Evolutionary conservation across 2,329 filamentous ascomycete species (phyloP).

Genomic region (Penicillium sp.): DNA sequence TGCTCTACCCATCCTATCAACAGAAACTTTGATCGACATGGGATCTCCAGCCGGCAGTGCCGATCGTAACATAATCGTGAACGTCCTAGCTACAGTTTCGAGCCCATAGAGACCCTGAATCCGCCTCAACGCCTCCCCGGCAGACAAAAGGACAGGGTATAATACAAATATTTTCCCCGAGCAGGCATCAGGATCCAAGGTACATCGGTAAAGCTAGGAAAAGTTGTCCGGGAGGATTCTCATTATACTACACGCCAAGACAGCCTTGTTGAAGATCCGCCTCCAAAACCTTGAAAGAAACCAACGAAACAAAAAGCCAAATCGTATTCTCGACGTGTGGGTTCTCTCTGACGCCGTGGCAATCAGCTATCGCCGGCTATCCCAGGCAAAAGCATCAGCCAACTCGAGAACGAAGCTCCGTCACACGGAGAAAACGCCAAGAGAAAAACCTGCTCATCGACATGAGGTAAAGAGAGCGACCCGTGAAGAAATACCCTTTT

Average conservation of each 20-base stretch:
- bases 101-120: constrained; percentile 1
- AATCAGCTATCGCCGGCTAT: constrained; percentile 14
- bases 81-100: constrained; percentile 4
- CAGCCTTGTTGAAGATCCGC: background rate
- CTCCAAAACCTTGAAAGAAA: background rate
- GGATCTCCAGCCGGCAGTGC: constrained; percentile 8
- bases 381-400: constrained; percentile 10
- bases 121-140: background rate
- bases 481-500: constrained; percentile 19
- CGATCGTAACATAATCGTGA: constrained; percentile 11
- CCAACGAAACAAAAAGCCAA: background rate
- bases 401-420: constrained; percentile 12
- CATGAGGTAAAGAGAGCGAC: constrained; percentile 14
- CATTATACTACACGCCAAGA: background rate
- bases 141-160: constrained; percentile 3
- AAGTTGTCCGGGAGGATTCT: background rate
- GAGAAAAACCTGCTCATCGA: constrained; percentile 16
- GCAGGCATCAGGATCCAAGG: background rate
- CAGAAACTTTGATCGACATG: constrained; percentile 11
- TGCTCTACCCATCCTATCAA: constrained; percentile 8
- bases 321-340: background rate
- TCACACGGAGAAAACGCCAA: constrained; percentile 16
- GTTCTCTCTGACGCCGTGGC: constrained; percentile 3
- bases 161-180: background rate
- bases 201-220: background rate